Evolutionary conservation across 352 stramenopile genomes (phyloP), one percentile per base, ranked within the genome.

Genomic region (Globisporangium uncinulatum): DNA sequence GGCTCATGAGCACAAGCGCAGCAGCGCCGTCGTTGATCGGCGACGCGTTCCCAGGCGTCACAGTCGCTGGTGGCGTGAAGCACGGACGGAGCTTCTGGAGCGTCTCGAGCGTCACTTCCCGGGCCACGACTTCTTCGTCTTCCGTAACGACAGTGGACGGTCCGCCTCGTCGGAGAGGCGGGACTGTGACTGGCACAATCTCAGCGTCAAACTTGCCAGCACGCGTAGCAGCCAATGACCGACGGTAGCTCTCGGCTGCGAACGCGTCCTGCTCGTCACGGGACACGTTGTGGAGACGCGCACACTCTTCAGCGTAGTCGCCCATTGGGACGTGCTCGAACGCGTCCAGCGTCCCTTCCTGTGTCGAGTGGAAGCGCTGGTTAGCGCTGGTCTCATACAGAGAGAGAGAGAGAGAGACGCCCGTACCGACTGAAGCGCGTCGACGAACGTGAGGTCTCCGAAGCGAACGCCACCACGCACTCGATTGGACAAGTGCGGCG

Each of bases 291-390:
- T 93, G 89, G 29, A 95, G 76, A 4, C 58, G 56, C 9, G 95
- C 90, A 66, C 94, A 98, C 57, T 87, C 86, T 63, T 99, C 96
- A 17, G 79, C 95, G 61, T 95, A 97, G 36, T 89, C 87, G 39
- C 97, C 95, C 96, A 99, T 99, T 41, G 96, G 92, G 9, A 87
- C 62, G 67, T 98, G 70, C 59, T 97, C 85, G 66, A 98, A 98
- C 0, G 87, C 73, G 76, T 98, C 95, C 68, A 82, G 95, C 1
- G 99, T 68, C 31, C 95, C 95, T 62, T 99, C 96, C 65, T 97
- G 66, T 19, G 10, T 5, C 15, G 20, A 31, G 54, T 8, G 10
- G 7, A 45, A 15, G 24, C 51, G 31, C 56, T n/a, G 57, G 46
- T 10, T 56, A n/a, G 20, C 17, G 19, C 24, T 34, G 37, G 20